A percentile compares a stretch with the other conserved stretches of the same genome.
Evolutionary conservation across 1,284 basidiomycete species (phyloP).

Genomic region (Moesziomyces sp.): DNA sequence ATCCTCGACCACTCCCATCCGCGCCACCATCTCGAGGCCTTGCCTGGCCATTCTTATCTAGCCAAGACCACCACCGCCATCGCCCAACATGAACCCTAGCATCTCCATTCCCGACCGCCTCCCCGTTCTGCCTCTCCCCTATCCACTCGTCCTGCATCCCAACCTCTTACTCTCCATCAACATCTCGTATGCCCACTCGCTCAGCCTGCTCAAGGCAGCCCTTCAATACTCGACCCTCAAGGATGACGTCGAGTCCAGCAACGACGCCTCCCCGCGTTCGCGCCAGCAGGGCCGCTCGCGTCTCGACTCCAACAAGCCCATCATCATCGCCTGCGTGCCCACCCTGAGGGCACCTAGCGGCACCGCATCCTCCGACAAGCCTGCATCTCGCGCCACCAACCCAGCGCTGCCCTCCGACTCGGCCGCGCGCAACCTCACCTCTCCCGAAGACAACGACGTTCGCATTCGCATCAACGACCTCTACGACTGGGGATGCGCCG

Average conservation of each 20-base stretch:
- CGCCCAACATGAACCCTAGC: constrained; percentile 34
- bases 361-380: constrained; percentile 43
- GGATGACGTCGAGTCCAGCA: constrained; percentile 33
- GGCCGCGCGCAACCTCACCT: constrained; percentile 31
- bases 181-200: constrained; percentile 60
- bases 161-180: constrained; percentile 64
- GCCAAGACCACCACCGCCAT: not conserved
- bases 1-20: too few species aligned
- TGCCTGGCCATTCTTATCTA: too few species aligned
- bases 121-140: constrained; percentile 62
- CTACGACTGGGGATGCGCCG: constrained; percentile 62
- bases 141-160: constrained; percentile 64
- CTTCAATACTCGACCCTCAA: constrained; percentile 51
- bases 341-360: constrained; percentile 49
- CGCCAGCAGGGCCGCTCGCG: constrained; percentile 20
- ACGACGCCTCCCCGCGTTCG: constrained; percentile 16
- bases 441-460: constrained; percentile 36
- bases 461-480: constrained; percentile 54
- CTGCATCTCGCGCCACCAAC: constrained; percentile 39
- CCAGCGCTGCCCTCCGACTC: constrained; percentile 34
- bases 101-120: constrained; percentile 57
- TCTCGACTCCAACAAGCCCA: constrained; percentile 46
- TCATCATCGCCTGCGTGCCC: constrained; percentile 62
- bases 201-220: constrained; percentile 65
- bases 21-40: too few species aligned